Evolutionary conservation across 306 rosid species (phyloP).

Genomic region (Prunus kanzakura): DNA sequence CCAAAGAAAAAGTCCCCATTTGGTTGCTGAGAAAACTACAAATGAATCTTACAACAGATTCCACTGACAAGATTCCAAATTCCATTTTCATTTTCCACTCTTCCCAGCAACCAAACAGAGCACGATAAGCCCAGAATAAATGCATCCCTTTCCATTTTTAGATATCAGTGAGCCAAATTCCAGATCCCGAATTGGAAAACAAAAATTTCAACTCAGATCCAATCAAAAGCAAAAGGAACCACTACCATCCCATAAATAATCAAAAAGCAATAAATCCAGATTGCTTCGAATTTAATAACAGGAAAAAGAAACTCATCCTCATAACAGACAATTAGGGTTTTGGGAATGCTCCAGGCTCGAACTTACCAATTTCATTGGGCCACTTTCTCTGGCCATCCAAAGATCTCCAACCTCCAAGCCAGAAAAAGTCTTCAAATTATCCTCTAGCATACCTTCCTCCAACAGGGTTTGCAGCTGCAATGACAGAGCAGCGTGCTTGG

Average conservation of each 20-base stretch:
- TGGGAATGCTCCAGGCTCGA: slow-evolving; percentile 24
- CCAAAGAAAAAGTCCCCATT: slow-evolving; percentile 7
- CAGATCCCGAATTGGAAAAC: slow-evolving; percentile 31
- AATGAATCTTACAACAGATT: slow-evolving; percentile 17
- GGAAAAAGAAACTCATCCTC: neutral
- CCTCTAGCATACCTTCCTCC: slow-evolving; percentile 80
- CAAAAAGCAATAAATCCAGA: slow-evolving; percentile 9
- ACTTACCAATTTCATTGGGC: too few species aligned
- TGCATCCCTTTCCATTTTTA: slow-evolving; percentile 11
- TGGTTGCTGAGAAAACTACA: slow-evolving; percentile 3
- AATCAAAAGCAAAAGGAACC: slow-evolving; percentile 28
- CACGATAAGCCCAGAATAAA: slow-evolving; percentile 7
- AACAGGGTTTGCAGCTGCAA: slow-evolving; percentile 97
- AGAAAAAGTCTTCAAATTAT: neutral
- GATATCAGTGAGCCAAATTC: slow-evolving; percentile 17
- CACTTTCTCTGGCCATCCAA: too few species aligned
- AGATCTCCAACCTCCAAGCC: too few species aligned
- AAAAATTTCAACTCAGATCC: slow-evolving; percentile 10
- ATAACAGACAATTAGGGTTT: slow-evolving; percentile 49
- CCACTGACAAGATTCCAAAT: slow-evolving; percentile 21
- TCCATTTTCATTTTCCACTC: slow-evolving; percentile 15
- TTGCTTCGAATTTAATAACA: slow-evolving; percentile 16
- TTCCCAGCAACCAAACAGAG: slow-evolving; percentile 25
- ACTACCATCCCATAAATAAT: slow-evolving; percentile 2
- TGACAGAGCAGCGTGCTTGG: slow-evolving; percentile 97